phyloP scores from a whole-genome alignment of 352 stramenopile genomes.

The Phytophthora cajani region DNA sequence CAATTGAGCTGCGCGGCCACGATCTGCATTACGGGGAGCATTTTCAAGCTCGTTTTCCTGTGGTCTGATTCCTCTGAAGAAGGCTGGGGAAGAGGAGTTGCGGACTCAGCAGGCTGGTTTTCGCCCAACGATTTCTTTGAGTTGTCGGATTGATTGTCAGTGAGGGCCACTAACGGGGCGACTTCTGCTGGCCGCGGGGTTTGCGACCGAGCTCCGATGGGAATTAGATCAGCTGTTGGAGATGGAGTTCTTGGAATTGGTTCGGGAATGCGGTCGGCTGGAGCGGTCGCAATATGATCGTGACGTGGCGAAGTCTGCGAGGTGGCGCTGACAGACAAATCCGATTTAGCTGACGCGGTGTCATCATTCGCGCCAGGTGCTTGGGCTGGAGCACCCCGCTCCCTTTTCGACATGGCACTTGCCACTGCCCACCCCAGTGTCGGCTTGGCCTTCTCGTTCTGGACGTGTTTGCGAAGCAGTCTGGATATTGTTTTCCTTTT shows the following conservation, averaged over 20 bases:
- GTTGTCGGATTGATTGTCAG: not conserved
- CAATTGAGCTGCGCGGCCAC: slow-evolving; percentile 19
- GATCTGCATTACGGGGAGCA: slow-evolving; percentile 36
- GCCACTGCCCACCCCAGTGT: slow-evolving; percentile 22
- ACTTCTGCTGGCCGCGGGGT: not conserved
- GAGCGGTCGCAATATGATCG: not conserved
- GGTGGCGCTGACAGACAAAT: not conserved
- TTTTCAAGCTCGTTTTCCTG: slow-evolving; percentile 29
- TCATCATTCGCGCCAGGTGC: not conserved
- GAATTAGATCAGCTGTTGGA: not conserved
- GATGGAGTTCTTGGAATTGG: slow-evolving; percentile 2
- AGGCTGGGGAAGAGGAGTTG: not conserved
- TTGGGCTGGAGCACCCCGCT: not conserved
- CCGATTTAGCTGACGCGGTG: not conserved
- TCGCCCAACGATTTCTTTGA: slow-evolving; percentile 1
- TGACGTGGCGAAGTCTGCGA: slow-evolving; percentile 1
- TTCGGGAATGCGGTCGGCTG: not conserved
- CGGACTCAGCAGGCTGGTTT: slow-evolving; percentile 8
- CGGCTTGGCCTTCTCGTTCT: slow-evolving; percentile 45
- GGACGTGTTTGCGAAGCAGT: slow-evolving; percentile 56
- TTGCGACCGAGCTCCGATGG: not conserved
- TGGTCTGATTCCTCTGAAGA: not conserved
- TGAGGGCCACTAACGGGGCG: not conserved
- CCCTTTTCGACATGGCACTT: slow-evolving; percentile 22
- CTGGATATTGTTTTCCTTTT: slow-evolving; percentile 55